Evolutionary conservation across 192 early-diverging fungal genomes (phyloP), one percentile per base, ranked within the genome.

Genomic region (Chytriomyces sp.): DNA sequence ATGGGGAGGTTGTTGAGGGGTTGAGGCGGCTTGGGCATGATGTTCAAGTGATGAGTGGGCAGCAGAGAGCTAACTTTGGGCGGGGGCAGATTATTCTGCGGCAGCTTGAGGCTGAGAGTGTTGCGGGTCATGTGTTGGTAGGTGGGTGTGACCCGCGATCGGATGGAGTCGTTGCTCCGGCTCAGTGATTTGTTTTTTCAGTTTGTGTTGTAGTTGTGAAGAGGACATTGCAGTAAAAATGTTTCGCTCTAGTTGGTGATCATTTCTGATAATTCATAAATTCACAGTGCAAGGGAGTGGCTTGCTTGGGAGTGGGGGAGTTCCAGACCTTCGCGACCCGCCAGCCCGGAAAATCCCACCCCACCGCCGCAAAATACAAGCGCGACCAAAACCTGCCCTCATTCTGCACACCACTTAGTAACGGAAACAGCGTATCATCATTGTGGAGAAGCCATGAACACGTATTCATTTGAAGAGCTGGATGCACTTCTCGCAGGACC

Each of bases 81-180:
- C 82, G 91, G 16, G 93, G 92, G 7, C 93, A 95, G 86, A 78
- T 93, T 62, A 92, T 94, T 81, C 73, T 80, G 65, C 61, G 67
- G 64, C 47, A 35, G 28, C 3, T 53, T 35, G 61, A 74, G 45
- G 69, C 9, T 26, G 77, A 76, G 28, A 79, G 78, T 48, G 23
- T 49, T 10, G 24, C n/a, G 6, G 77, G 77, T 13, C 57, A 59
- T n/a, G 69, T 80, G 5, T 49, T 78, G 60, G 53, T 65, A 4
- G 82, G 50, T 7, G 82, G 82, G 7, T 63, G 76, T 50, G 82
- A 84, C 68, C 77, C 82, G 44, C 20, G 80, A 13, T 61, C 63
- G 5, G 80, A 82, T 61, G 80, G 80, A 16, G 35, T 49, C 20
- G 76, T 48, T 28, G 80, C 45, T 9, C 62, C 35, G 35, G 35